Conservation (phyloP, 2,329 filamentous ascomycete species). For the Sordariomycetes sp. region DNA sequence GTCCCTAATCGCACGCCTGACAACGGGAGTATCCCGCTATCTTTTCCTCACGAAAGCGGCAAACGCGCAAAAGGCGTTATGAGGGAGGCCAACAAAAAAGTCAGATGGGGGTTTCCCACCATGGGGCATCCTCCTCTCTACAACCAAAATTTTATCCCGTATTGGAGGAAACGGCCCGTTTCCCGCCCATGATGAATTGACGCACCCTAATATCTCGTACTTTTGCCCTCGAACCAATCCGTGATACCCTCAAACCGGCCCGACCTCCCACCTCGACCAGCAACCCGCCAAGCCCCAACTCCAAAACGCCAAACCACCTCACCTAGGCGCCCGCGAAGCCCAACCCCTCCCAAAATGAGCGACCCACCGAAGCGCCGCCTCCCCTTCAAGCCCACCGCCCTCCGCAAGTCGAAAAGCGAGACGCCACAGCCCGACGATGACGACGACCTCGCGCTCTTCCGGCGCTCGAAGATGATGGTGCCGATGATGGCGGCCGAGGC, state of each 20-base stretch:
- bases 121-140: background rate
- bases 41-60: background rate
- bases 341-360: background rate
- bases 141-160: background rate
- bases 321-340: background rate
- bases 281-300: background rate
- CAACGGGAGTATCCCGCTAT: constrained; percentile 2
- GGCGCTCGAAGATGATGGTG: constrained; percentile 34
- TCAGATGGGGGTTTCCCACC: background rate
- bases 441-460: constrained; percentile 30
- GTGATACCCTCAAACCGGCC: background rate
- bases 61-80: background rate
- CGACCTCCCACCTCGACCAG: background rate
- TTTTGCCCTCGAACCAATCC: background rate
- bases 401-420: constrained; percentile 18
- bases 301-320: background rate
- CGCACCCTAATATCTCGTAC: background rate
- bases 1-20: background rate
- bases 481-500: constrained; percentile 26
- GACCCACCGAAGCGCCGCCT: constrained; percentile 21
- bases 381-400: constrained; percentile 35
- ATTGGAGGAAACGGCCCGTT: background rate
- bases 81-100: background rate
- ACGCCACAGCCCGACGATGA: constrained; percentile 7
- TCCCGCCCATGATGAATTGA: background rate